Conservation (phyloP, 2,329 filamentous ascomycete species). For the Fusarium sp. region DNA sequence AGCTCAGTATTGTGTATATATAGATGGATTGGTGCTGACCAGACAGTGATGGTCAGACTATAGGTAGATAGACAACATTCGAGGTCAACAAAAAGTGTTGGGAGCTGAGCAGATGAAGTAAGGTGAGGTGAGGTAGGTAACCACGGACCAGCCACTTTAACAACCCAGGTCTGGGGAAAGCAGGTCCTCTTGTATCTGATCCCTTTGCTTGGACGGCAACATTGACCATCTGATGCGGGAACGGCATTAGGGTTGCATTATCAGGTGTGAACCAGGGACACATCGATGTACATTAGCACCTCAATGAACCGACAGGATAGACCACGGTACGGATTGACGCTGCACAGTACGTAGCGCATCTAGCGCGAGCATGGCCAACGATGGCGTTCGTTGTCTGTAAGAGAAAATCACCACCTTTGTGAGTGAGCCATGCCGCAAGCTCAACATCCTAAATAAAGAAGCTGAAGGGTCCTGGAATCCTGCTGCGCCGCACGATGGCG, state of each 20-base stretch:
- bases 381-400: slow-evolving; percentile 21
- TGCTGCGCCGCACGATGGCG: slow-evolving; percentile 19
- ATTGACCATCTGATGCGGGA: slow-evolving; percentile 33
- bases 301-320: slow-evolving; percentile 29
- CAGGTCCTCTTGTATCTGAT: slow-evolving; percentile 37
- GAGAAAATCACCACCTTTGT: slow-evolving; percentile 28
- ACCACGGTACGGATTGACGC: not conserved
- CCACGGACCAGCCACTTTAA: slow-evolving; percentile 30
- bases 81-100: not conserved
- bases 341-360: slow-evolving; percentile 15
- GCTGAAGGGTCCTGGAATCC: slow-evolving; percentile 6
- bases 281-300: slow-evolving; percentile 34
- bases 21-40: not conserved
- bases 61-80: not conserved
- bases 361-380: slow-evolving; percentile 35
- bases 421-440: slow-evolving; percentile 19
- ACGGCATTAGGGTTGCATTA: slow-evolving; percentile 41
- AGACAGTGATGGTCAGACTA: slow-evolving; percentile 12
- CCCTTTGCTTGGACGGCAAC: slow-evolving; percentile 13
- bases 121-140: slow-evolving; percentile 9
- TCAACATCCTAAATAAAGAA: slow-evolving; percentile 18
- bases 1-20: slow-evolving; percentile 11
- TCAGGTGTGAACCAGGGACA: slow-evolving; percentile 41
- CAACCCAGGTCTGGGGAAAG: slow-evolving; percentile 30
- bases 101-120: slow-evolving; percentile 1